Conservation (phyloP, 306 rosid genomes). For the Lithocarpus polystachyus region DNA sequence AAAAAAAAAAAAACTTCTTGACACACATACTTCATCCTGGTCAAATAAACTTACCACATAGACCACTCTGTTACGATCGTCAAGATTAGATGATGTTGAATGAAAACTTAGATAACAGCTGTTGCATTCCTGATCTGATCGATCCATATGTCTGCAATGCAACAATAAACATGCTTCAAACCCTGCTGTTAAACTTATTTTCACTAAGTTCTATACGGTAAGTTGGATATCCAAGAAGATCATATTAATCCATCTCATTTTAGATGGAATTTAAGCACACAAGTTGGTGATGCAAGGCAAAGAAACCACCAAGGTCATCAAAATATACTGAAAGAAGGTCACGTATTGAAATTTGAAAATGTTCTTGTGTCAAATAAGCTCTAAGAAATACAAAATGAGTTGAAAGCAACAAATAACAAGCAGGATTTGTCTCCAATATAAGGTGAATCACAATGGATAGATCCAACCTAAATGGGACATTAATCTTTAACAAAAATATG, state of each 20-base stretch:
- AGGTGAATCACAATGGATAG: neutral
- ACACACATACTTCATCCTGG: neutral
- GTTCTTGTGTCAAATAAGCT: neutral
- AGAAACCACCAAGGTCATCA: neutral
- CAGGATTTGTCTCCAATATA: neutral
- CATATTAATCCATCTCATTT: neutral
- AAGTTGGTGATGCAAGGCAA: neutral
- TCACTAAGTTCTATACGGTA: neutral
- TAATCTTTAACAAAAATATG: neutral
- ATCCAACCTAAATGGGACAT: neutral
- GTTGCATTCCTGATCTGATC: conserved; percentile 65
- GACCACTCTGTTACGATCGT: neutral
- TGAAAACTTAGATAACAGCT: conserved; percentile 66
- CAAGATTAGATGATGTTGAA: conserved; percentile 54
- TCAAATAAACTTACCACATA: neutral
- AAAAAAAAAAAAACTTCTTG: neutral
- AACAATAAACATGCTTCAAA: conserved; percentile 1
- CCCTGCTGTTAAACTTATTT: neutral
- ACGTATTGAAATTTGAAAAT: neutral
- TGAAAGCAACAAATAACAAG: neutral
- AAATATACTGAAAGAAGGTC: neutral
- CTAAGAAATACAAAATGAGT: neutral
- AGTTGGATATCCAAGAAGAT: neutral
- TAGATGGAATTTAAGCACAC: neutral
- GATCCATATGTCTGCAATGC: conserved; percentile 74